phyloP scores from a whole-genome alignment of 257 asterid genomes.

The Nicotiana tomentosiformis region DNA sequence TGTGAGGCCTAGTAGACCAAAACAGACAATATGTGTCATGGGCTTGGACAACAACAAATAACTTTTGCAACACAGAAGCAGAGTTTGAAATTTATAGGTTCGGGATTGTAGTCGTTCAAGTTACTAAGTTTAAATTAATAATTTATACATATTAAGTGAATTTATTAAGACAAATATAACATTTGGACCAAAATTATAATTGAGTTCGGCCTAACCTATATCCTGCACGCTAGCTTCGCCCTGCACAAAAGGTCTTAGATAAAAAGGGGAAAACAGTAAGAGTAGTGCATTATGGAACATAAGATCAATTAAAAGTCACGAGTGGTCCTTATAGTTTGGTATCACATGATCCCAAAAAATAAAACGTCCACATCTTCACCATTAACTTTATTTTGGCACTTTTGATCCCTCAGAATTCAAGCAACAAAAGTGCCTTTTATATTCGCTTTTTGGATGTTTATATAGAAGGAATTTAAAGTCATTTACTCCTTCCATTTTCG shows the following conservation, averaged over 20 bases:
- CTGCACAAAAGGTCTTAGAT: background rate
- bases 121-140: too few species aligned
- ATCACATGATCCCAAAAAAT: background rate
- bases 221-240: too few species aligned
- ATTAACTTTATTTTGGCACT: background rate
- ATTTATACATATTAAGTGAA: too few species aligned
- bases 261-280: background rate
- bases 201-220: too few species aligned
- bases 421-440: background rate
- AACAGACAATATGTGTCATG: too few species aligned
- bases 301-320: constrained; percentile 6
- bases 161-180: too few species aligned
- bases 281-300: background rate
- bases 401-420: background rate
- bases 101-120: too few species aligned
- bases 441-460: background rate
- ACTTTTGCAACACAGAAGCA: too few species aligned
- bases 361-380: background rate
- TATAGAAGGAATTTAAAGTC: background rate
- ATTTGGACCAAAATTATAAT: too few species aligned
- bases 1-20: too few species aligned
- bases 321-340: background rate
- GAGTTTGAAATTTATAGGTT: too few species aligned
- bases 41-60: too few species aligned
- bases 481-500: background rate